Base-by-base conservation (phyloP, 2,329 filamentous ascomycete genomes). In the Ascochyta viciae-villosae region DNA sequence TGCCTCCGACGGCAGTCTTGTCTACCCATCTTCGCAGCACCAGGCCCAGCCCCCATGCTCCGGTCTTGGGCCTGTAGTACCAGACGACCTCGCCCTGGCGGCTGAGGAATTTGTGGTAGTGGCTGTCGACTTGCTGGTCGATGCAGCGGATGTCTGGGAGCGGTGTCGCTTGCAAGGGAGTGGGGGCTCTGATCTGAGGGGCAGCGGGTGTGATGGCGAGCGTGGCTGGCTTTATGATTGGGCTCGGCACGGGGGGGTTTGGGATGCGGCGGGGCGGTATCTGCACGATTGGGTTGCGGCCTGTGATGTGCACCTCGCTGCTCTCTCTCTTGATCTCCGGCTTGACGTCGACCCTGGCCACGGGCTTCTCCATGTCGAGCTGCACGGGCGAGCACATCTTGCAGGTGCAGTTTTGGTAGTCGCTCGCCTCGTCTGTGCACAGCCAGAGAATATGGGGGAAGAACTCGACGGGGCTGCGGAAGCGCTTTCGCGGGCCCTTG, bases 401-500 rank as follows among this genome's bases (percentile, higher is more conserved):
- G 75, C 84, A 86, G 16, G 77, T 76, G 72, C 84, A 86, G 62
- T 87, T 86, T 57, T 80, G 76, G 42, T 76, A 76, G 60, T 86
- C 82, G 39, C 79, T 81, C 33, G 74, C 76, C 56, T 80, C 77
- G 60, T 86, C 84, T 19, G 80, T 82, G 42, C 74, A 76, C 2
- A 87, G 79, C 83, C 84, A 85, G 1, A 85, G 69, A 3, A 87
- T 72, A 67, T 87, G 85, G 3, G 82, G 83, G 58, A 85, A 85
- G 74, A 87, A 87, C 59, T 87, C 84, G 47, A 79, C 79, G 0
- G 84, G 83, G 64, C 83, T 86, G 50, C 84, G 74, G 66, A 81
- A 87, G 44, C 83, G 78, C 72, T 85, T 86, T 68, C 80, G 82
- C 16, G 81, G 77, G 15, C 84, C 84, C 41, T 78, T 74, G 3